Conservation (phyloP, 176 grass and related monocot species). For the Microstegium vimineum region DNA sequence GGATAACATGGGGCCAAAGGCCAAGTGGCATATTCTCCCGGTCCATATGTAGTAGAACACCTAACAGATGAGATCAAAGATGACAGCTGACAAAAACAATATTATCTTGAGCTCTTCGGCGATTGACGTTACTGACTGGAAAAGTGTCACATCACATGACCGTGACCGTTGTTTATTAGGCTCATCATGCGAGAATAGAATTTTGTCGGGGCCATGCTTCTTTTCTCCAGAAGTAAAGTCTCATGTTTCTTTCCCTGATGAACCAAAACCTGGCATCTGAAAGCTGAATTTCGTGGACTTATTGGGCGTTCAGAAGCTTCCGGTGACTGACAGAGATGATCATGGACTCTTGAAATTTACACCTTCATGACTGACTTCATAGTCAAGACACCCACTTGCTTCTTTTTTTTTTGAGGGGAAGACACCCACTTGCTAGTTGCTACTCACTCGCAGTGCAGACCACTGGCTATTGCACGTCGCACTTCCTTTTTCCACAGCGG, state of each 20-base stretch:
- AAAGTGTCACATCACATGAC: slow-evolving; percentile 16
- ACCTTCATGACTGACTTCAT: not conserved
- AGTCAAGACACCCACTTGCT: not conserved
- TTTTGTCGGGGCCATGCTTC: not conserved
- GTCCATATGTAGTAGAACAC: not conserved
- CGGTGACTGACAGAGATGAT: not conserved
- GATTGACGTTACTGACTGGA: slow-evolving; percentile 30
- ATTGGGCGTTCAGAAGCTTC: not conserved
- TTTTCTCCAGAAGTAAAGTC: not conserved
- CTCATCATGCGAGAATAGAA: slow-evolving; percentile 30
- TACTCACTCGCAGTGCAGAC: too few relatives aligned
- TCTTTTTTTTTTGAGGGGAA: too few relatives aligned
- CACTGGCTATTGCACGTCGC: not conserved
- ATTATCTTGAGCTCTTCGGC: slow-evolving; percentile 5
- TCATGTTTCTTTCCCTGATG: not conserved
- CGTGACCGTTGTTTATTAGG: slow-evolving; percentile 17
- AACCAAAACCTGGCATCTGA: not conserved
- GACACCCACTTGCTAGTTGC: not conserved
- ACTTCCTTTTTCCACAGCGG: not conserved
- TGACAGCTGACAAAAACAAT: slow-evolving; percentile 33
- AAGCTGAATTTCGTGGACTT: not conserved
- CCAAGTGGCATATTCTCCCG: slow-evolving; percentile 42
- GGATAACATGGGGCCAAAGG: slow-evolving; percentile 10
- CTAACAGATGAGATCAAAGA: slow-evolving; percentile 41
- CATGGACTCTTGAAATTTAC: not conserved